Conservation (phyloP, 345 rosid genomes). For the Aquilaria malaccensis region DNA sequence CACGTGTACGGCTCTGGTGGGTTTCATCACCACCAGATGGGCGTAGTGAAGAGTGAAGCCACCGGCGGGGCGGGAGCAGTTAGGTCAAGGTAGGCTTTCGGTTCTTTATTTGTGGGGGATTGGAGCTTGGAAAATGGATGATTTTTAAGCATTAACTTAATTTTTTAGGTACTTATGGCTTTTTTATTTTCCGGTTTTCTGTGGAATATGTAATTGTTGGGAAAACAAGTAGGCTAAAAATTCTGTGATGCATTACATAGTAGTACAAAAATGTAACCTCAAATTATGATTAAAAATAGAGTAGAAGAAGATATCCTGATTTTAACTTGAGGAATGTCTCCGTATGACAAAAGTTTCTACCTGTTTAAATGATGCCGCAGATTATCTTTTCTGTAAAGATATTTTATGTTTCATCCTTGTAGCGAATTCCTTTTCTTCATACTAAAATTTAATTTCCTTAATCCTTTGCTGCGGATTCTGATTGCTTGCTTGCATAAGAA, state of each 20-base stretch:
- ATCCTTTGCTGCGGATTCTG: no score
- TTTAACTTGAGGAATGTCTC: not conserved
- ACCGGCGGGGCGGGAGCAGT: slow-evolving; percentile 19
- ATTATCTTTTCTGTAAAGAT: no score
- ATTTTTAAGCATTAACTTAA: slow-evolving; percentile 7
- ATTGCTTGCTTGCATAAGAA: no score
- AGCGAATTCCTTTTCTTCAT: no score
- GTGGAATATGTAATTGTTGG: slow-evolving; percentile 8
- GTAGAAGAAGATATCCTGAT: no score
- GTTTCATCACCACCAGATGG: slow-evolving; percentile 31
- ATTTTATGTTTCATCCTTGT: no score
- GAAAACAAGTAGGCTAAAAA: not conserved
- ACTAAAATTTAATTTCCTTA: no score
- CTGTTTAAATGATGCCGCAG: no score
- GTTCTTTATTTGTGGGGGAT: not conserved
- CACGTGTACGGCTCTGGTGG: slow-evolving; percentile 45
- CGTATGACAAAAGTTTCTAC: not conserved
- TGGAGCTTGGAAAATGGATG: not conserved
- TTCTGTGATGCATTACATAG: not conserved
- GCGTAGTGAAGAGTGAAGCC: slow-evolving; percentile 23
- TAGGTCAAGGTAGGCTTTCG: slow-evolving; percentile 22
- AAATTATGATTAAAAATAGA: no score
- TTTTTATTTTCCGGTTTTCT: not conserved
- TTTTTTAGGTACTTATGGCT: not conserved
- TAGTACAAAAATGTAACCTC: not conserved